Percentiles rank a stretch among this genome's conserved stretches.
Evolutionary conservation across 805 yeast species (phyloP).

Genomic region (Starmerella apis): DNA sequence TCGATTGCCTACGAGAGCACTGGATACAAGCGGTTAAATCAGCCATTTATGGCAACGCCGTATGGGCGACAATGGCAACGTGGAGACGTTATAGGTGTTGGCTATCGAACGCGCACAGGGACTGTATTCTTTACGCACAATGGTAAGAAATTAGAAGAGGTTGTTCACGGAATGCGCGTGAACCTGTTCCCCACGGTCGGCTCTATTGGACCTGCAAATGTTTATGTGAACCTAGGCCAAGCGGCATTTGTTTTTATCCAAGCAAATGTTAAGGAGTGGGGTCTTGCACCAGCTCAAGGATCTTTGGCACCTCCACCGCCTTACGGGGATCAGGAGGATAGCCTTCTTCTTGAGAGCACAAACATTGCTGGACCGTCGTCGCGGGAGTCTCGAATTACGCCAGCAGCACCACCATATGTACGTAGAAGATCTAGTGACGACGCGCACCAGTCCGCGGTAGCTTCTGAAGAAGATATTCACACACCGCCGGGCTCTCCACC

Average conservation of each 20-base stretch:
- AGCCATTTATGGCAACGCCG: constrained; percentile 48
- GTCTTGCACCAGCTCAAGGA: constrained; percentile 84
- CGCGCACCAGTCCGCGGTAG: constrained; percentile 10
- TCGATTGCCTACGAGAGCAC: constrained; percentile 81
- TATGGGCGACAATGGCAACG: constrained; percentile 43
- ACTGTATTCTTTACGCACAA: constrained; percentile 88
- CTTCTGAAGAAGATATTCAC: constrained; percentile 3
- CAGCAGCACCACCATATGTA: constrained; percentile 21
- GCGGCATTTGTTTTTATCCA: constrained; percentile 83
- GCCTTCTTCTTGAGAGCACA: constrained; percentile 44
- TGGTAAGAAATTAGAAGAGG: constrained; percentile 81
- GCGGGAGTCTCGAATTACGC: neutral
- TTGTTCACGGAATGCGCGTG: constrained; percentile 58
- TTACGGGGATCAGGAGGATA: constrained; percentile 68
- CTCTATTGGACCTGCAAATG: constrained; percentile 63
- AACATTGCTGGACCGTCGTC: constrained; percentile 5
- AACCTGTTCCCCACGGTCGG: constrained; percentile 85
- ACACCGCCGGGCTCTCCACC: constrained; percentile 23
- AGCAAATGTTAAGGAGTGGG: constrained; percentile 92
- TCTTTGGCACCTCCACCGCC: constrained; percentile 88
- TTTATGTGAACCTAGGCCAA: constrained; percentile 87
- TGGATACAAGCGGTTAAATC: constrained; percentile 70
- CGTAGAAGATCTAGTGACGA: constrained; percentile 18
- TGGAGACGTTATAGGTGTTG: constrained; percentile 91
- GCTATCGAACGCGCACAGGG: constrained; percentile 72